These are phyloP conservation scores for Pulicaria dysenterica DNA, from an alignment of 129 eudicot genomes.

Conservation along the genomic window DNA sequence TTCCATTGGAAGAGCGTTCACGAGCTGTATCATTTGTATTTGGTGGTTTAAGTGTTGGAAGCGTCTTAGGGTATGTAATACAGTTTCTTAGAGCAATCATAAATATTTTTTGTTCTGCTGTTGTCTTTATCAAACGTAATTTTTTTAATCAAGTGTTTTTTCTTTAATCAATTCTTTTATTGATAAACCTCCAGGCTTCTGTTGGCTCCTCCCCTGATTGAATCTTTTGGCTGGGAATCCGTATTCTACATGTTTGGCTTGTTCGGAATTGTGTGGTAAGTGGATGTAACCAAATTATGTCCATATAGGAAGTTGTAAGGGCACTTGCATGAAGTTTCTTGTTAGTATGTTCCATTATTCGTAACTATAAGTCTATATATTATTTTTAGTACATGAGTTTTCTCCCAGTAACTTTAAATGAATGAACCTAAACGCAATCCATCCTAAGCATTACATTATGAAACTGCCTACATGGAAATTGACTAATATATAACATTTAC, in stretches of 20 bases:
- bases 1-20: slow-evolving; percentile 93
- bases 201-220: slow-evolving; percentile 92
- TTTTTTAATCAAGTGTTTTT: not conserved
- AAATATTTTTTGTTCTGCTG: not conserved
- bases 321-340: not conserved
- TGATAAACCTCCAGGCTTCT: slow-evolving; percentile 69
- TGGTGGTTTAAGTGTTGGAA: slow-evolving; percentile 97
- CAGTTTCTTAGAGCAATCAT: slow-evolving; percentile 10
- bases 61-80: slow-evolving; percentile 79
- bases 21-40: slow-evolving; percentile 98
- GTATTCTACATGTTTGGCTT: slow-evolving; percentile 93
- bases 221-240: slow-evolving; percentile 94
- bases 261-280: slow-evolving; percentile 89
- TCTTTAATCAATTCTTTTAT: slow-evolving; percentile 12
- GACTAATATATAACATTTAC: slow-evolving; percentile 25
- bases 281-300: slow-evolving; percentile 17
- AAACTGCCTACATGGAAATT: slow-evolving; percentile 6
- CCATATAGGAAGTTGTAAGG: not conserved
- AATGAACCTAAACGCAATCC: too few relatives aligned
- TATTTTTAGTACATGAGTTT: too few relatives aligned
- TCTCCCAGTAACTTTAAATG: too few relatives aligned
- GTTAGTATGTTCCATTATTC: not conserved
- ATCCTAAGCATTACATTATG: not conserved
- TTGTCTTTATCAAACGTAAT: not conserved
- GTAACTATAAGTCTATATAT: not conserved